Percentiles rank a stretch among this genome's conserved stretches.
Evolutionary conservation across 345 rosid species (phyloP).

Genomic region (Brassica incana): DNA sequence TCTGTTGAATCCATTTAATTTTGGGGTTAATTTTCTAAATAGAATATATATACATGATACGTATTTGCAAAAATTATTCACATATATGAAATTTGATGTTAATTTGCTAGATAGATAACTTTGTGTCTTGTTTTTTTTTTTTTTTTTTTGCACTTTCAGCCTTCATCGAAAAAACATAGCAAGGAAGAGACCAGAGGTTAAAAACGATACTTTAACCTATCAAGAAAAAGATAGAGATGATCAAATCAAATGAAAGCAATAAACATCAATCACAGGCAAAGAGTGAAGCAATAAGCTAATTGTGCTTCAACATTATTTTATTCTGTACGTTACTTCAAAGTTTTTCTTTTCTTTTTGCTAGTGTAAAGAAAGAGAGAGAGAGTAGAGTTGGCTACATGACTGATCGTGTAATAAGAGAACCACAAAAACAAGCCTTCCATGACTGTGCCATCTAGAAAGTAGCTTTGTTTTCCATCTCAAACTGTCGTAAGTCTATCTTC

Average conservation of each 20-base stretch:
- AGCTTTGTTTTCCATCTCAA: slow-evolving; percentile 45
- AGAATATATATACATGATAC: neutral
- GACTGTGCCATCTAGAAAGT: slow-evolving; percentile 61
- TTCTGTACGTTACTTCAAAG: slow-evolving; percentile 5
- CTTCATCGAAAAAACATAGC: slow-evolving; percentile 15
- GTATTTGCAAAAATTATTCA: neutral
- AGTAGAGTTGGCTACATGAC: slow-evolving; percentile 50
- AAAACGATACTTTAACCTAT: slow-evolving; percentile 8
- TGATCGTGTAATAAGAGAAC: slow-evolving; percentile 33
- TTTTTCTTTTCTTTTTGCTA: neutral
- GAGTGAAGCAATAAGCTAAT: slow-evolving; percentile 23
- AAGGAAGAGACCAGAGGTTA: slow-evolving; percentile 32
- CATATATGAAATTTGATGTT: neutral
- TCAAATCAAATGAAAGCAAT: slow-evolving; percentile 39
- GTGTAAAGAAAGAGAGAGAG: slow-evolving; percentile 28
- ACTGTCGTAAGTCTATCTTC: slow-evolving; percentile 44
- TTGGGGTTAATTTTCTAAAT: too few relatives aligned
- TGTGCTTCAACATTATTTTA: slow-evolving; percentile 4
- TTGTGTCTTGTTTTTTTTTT: neutral
- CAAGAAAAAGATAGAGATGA: slow-evolving; percentile 23
- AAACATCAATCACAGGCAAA: slow-evolving; percentile 43
- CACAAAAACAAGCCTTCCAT: slow-evolving; percentile 49
- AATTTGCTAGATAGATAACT: neutral
- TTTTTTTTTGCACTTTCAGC: neutral
- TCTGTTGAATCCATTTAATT: neutral